phyloP scores from a whole-genome alignment of 305 asterid species.

The Rubia occidens region DNA sequence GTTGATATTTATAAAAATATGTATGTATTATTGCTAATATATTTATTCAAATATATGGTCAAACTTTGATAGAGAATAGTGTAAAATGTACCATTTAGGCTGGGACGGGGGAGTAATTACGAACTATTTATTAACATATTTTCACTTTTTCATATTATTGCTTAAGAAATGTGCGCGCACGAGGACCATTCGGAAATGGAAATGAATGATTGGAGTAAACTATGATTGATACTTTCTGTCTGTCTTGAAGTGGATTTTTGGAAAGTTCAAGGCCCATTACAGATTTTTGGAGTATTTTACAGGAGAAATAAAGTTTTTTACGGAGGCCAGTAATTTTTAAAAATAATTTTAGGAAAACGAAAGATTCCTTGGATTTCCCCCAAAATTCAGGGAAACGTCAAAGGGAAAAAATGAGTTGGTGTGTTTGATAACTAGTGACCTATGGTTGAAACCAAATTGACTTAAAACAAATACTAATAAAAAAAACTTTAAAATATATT shows the following conservation, averaged over 20 bases:
- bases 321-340: background rate
- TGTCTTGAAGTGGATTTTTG: background rate
- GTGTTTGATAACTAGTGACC: slow-evolving; percentile 5
- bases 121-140: background rate
- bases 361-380: background rate
- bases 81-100: too few relatives aligned
- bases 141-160: too few relatives aligned
- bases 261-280: background rate
- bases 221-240: background rate
- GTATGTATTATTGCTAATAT: too few relatives aligned
- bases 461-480: background rate
- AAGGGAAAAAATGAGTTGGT: background rate
- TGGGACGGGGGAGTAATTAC: background rate
- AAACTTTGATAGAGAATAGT: too few relatives aligned
- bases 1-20: too few relatives aligned
- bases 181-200: background rate
- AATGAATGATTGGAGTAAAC: background rate
- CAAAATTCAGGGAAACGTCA: background rate
- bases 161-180: background rate
- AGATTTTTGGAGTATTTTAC: background rate
- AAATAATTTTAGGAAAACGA: background rate
- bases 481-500: background rate
- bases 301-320: background rate
- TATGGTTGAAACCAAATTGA: background rate
- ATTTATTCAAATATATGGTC: too few relatives aligned